phyloP scores from a whole-genome alignment of 768 basidiomycete genomes.

The Termitomyces sp. region DNA sequence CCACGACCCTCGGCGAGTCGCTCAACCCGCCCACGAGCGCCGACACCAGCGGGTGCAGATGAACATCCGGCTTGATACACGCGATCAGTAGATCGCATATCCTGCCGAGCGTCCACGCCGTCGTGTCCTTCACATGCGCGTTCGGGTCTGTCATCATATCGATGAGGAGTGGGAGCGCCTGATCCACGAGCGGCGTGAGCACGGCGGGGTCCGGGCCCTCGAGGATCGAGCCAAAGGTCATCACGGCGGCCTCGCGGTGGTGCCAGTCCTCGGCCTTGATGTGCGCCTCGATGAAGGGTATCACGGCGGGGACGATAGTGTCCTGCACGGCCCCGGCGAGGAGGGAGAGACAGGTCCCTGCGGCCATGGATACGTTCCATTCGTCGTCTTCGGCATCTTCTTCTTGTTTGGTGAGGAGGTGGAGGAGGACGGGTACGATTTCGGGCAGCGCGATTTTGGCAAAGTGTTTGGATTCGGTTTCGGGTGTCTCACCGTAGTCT shows the following conservation, averaged over 20 bases:
- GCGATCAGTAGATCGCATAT: slow-evolving; percentile 88
- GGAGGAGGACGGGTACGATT: slow-evolving; percentile 87
- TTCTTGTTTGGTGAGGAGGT: slow-evolving; percentile 86
- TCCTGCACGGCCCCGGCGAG: slow-evolving; percentile 91
- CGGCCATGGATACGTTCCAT: slow-evolving; percentile 98
- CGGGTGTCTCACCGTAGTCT: slow-evolving; percentile 84
- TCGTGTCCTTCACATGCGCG: slow-evolving; percentile 89
- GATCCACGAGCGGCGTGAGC: slow-evolving; percentile 85
- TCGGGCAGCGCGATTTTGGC: slow-evolving; percentile 93
- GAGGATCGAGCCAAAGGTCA: slow-evolving; percentile 97
- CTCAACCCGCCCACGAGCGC: slow-evolving; percentile 78
- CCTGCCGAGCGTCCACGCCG: slow-evolving; percentile 94
- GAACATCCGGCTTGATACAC: slow-evolving; percentile 84
- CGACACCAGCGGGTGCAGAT: slow-evolving; percentile 76
- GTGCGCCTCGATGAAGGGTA: slow-evolving; percentile 96
- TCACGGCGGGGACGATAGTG: slow-evolving; percentile 84
- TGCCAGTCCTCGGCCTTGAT: slow-evolving; percentile 94
- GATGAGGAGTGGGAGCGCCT: slow-evolving; percentile 90
- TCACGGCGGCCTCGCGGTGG: slow-evolving; percentile 92
- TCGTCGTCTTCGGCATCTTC: slow-evolving; percentile 98
- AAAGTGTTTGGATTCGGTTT: slow-evolving; percentile 83
- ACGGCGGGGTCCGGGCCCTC: slow-evolving; percentile 91
- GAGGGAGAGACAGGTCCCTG: slow-evolving; percentile 83
- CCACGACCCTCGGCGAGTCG: slow-evolving; percentile 78
- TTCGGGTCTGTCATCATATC: slow-evolving; percentile 91